Conservation (phyloP, 2,329 filamentous ascomycete species). For the Ophiostoma novo-ulmi region DNA sequence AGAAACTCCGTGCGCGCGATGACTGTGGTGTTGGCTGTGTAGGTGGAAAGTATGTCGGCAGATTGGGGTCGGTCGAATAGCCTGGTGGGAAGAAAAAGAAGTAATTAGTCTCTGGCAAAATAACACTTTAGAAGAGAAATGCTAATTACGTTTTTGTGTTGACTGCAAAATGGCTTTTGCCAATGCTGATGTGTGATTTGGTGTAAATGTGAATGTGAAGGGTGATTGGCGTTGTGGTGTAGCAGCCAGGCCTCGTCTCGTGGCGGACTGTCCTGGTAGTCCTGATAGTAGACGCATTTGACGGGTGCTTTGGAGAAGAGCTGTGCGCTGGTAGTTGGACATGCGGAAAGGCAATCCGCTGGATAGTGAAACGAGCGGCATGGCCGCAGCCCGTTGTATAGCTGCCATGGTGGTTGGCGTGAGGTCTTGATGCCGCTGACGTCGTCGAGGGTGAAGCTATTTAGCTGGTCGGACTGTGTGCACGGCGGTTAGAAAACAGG, state of each 20-base stretch:
- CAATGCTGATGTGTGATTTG: neutral
- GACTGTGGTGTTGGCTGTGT: neutral
- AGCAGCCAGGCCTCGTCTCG: neutral
- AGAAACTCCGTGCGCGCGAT: neutral
- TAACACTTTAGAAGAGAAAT: no score
- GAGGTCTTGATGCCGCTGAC: neutral
- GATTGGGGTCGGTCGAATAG: constrained; percentile 3
- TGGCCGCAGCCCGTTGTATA: neutral
- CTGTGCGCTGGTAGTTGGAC: neutral
- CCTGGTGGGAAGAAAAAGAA: neutral
- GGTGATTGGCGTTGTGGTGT: neutral
- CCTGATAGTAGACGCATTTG: neutral
- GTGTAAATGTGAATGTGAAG: neutral
- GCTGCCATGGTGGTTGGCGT: neutral
- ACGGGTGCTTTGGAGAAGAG: neutral
- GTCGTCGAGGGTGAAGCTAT: neutral
- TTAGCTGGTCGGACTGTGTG: neutral
- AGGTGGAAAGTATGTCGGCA: constrained; percentile 7
- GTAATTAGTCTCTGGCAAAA: neutral
- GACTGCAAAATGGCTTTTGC: neutral
- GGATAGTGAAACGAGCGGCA: neutral
- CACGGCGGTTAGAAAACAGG: neutral
- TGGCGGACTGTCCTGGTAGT: neutral
- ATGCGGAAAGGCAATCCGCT: neutral
- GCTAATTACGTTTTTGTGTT: neutral